A percentile compares a stretch with the other conserved stretches of the same genome.
phyloP scores from a whole-genome alignment of 2,329 filamentous ascomycete genomes.

The Ophiognomonia clavigignenti-juglandacearum region DNA sequence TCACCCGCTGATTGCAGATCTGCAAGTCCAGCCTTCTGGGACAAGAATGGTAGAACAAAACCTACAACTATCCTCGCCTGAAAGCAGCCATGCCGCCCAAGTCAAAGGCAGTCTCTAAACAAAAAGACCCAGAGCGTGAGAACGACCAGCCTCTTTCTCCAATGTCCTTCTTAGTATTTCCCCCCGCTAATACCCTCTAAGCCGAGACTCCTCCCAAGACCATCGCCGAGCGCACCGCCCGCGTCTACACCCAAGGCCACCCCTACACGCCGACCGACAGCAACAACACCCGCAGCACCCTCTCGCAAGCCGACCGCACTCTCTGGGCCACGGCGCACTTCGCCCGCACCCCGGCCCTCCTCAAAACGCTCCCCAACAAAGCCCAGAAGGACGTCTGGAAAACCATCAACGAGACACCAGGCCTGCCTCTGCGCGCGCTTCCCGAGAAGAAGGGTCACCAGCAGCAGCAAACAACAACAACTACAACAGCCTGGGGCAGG shows the following conservation, averaged over 20 bases:
- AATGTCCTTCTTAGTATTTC: background rate
- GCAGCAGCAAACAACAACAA: background rate
- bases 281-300: constrained; percentile 37
- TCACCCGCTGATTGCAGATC: background rate
- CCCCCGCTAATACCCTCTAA: constrained; percentile 15
- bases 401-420: constrained; percentile 44
- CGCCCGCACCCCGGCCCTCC: constrained; percentile 35
- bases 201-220: constrained; percentile 36
- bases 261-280: constrained; percentile 42
- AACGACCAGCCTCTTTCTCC: background rate
- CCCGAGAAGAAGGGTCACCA: too few relatives aligned
- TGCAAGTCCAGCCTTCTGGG: too few relatives aligned
- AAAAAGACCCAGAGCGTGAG: constrained; percentile 16
- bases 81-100: constrained; percentile 18
- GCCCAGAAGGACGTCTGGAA: constrained; percentile 55
- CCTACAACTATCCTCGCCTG: background rate
- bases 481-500: constrained; percentile 38
- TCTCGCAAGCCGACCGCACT: constrained; percentile 44
- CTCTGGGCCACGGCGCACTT: constrained; percentile 44
- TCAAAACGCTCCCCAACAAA: constrained; percentile 33
- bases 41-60: background rate
- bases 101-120: constrained; percentile 15
- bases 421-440: constrained; percentile 42
- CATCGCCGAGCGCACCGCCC: constrained; percentile 41
- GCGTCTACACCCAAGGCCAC: constrained; percentile 45